Base-by-base conservation (phyloP, 164 flowering plant genomes). In the Chimonanthus praecox region DNA sequence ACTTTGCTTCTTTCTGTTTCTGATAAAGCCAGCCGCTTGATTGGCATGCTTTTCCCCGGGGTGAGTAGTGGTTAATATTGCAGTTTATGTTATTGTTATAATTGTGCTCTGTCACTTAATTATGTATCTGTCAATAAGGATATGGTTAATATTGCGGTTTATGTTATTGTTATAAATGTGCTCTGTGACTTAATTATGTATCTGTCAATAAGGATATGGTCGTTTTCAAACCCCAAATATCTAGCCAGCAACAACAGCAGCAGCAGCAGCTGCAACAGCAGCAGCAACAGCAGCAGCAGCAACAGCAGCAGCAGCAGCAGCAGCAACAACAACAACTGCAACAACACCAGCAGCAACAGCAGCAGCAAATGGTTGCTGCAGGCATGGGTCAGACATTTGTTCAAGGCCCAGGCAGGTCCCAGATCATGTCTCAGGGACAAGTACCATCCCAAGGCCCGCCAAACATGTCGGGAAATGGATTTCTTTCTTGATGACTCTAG, bases 41-140 rank as follows among this genome's bases (percentile, higher is more conserved):
- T 95, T 64, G 99, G 99, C 78, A 95, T 93, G 98, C 97, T 95
- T 80, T 95, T 95, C 67, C 98, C 98, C 60, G 99, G 98, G 92
- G 99, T 95, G 78, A 89, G 84, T 70, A 70, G 16, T 49, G 5
- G 21, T 51, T 33, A 49, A 44, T 50, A n/a, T 60, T 43, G 7
- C 8, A 58, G 51, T 7, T 69, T 48, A 69, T 11, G 4, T 49
- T 45, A n/a, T 7, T 47, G 58, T 47, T 18, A 10, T 47, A 20
- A 16, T 18, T 11, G 7, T 70, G 21, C 47, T 47, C 71, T 46
- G 47, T 49, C 46, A 46, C 64, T 58, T 47, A 69, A 3, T 65
- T 58, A 49, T 62, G 1, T 7, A 20, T 20, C 21, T 20, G 21
- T 20, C 21, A 20, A 20, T 20, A 20, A 20, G 21, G 21, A 20